These are phyloP conservation scores for Scheffersomyces stipitis DNA, from an alignment of 805 yeast genomes.

Conservation along the genomic window DNA sequence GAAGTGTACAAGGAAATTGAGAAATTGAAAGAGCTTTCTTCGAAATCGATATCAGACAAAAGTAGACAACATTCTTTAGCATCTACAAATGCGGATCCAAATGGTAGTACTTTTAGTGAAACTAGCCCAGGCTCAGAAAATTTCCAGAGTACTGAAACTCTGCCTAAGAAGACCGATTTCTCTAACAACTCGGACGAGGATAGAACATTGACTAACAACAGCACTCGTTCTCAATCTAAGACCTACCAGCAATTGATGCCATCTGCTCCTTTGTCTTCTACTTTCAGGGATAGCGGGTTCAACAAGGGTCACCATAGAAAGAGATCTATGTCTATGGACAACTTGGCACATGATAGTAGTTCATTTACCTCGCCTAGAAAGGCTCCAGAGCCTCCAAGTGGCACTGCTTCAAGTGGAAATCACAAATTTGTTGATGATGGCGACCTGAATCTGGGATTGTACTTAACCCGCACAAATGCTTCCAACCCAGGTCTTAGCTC, in stretches of 20 bases:
- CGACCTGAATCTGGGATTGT: slow-evolving; percentile 17
- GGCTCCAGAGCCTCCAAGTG: slow-evolving; percentile 68
- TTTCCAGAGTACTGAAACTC: not conserved
- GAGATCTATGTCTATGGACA: slow-evolving; percentile 53
- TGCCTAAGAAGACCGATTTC: too few species aligned
- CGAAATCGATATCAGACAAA: not conserved
- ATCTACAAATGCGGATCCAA: not conserved
- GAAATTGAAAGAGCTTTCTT: slow-evolving; percentile 42
- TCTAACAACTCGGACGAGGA: slow-evolving; percentile 21
- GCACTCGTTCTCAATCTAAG: slow-evolving; percentile 1
- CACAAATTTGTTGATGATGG: slow-evolving; percentile 42
- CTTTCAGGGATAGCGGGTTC: not conserved
- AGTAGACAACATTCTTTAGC: not conserved
- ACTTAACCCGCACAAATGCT: slow-evolving; percentile 25
- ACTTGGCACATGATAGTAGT: slow-evolving; percentile 19
- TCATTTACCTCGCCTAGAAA: slow-evolving; percentile 65
- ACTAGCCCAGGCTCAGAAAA: not conserved
- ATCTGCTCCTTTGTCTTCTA: slow-evolving; percentile 5
- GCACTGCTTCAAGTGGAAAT: slow-evolving; percentile 25
- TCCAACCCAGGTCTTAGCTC: slow-evolving; percentile 15
- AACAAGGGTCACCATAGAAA: slow-evolving; percentile 41
- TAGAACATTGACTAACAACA: not conserved
- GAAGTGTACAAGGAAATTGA: slow-evolving; percentile 90
- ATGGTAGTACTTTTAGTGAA: not conserved
- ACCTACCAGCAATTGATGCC: slow-evolving; percentile 7